Evolutionary conservation across 73 alveolate species (phyloP).

Genomic region (Effrenium voratum): DNA sequence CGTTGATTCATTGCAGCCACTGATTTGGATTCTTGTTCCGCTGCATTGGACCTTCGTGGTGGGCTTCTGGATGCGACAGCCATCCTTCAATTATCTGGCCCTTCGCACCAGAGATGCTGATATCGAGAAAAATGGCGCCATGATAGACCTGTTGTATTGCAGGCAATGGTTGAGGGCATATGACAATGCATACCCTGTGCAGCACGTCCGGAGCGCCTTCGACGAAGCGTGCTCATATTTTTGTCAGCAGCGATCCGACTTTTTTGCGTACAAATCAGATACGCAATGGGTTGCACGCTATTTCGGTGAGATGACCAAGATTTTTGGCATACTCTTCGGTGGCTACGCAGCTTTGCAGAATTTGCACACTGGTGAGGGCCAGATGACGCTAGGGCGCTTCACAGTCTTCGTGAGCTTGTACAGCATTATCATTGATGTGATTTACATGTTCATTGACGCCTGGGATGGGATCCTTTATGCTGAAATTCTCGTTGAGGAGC

Average conservation of each 20-base stretch:
- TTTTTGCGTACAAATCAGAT: constrained; percentile 42
- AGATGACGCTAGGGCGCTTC: constrained; percentile 85
- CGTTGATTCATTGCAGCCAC: constrained; percentile 45
- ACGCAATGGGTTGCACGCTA: constrained; percentile 88
- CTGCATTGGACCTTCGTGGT: constrained; percentile 59
- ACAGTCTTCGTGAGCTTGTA: constrained; percentile 78
- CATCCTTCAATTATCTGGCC: constrained; percentile 29
- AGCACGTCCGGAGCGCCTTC: constrained; percentile 70
- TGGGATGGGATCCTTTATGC: constrained; percentile 91
- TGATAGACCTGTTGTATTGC: constrained; percentile 57
- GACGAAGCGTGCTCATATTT: constrained; percentile 81
- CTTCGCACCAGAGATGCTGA: constrained; percentile 49
- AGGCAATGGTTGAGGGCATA: constrained; percentile 74
- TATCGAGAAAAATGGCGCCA: constrained; percentile 60
- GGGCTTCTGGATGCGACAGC: constrained; percentile 31
- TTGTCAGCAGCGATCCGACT: constrained; percentile 7
- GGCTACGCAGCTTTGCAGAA: constrained; percentile 73
- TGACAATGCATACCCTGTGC: constrained; percentile 81
- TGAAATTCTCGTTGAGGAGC: constrained; percentile 78
- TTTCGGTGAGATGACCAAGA: constrained; percentile 84
- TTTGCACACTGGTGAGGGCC: constrained; percentile 46
- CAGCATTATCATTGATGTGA: constrained; percentile 76
- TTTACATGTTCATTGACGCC: constrained; percentile 60
- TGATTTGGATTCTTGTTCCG: constrained; percentile 77
- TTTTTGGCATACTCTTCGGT: constrained; percentile 68